phyloP scores from a whole-genome alignment of 176 grass and related monocot species.

The Coix lacrymajobi region DNA sequence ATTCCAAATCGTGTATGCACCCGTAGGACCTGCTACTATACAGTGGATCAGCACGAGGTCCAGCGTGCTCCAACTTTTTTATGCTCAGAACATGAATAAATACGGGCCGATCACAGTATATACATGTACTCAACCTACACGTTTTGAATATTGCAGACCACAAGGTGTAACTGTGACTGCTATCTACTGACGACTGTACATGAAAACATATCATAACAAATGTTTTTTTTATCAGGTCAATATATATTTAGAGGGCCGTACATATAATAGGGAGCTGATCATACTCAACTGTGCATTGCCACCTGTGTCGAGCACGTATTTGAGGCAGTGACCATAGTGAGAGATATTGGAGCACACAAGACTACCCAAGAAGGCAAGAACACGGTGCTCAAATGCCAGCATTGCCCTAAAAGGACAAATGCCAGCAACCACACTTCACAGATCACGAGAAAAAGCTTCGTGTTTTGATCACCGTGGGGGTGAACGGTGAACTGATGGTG shows the following conservation, averaged over 20 bases:
- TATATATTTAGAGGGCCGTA: neutral
- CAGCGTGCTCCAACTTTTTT: slow-evolving; percentile 21
- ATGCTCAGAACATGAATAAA: neutral
- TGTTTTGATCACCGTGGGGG: neutral
- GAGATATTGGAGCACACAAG: neutral
- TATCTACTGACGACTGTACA: neutral
- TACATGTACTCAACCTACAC: neutral
- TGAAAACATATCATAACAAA: neutral
- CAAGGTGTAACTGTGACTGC: neutral
- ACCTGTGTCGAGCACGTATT: neutral
- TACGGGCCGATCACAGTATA: neutral
- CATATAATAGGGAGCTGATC: neutral
- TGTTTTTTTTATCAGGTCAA: neutral
- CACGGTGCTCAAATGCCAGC: neutral
- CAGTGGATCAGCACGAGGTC: slow-evolving; percentile 15
- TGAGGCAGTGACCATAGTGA: neutral
- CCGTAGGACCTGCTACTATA: neutral
- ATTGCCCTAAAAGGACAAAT: neutral
- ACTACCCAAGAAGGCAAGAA: neutral
- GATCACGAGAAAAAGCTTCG: neutral
- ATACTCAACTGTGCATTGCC: neutral
- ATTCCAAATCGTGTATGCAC: neutral
- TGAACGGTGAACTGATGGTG: neutral
- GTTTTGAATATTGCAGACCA: too few species aligned
- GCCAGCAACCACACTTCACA: neutral